Evolutionary conservation across 106 monocot species (phyloP).

Genomic region (Dendrobium nobile): DNA sequence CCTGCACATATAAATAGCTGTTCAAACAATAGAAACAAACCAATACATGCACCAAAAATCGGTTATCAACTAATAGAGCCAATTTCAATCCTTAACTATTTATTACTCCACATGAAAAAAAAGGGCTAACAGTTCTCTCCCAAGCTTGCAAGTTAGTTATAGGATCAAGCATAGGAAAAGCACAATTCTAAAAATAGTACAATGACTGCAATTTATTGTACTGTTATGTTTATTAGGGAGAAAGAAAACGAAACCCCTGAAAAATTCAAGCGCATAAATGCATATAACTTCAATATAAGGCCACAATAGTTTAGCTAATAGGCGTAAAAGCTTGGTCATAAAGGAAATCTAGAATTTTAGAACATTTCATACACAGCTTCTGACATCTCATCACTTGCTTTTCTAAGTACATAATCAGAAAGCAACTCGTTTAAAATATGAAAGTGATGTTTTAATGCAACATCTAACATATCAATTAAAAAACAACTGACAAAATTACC

Average conservation of each 20-base stretch:
- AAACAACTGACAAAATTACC: not conserved
- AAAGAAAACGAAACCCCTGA: not conserved
- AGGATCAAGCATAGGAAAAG: not conserved
- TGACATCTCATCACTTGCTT: not conserved
- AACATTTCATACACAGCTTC: not conserved
- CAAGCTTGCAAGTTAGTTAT: not conserved
- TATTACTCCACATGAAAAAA: not conserved
- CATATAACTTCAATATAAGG: not conserved
- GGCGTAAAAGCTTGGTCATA: not conserved
- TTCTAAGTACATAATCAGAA: not conserved
- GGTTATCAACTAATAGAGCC: not conserved
- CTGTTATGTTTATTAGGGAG: not conserved
- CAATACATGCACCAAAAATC: not conserved
- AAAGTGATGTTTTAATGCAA: not conserved
- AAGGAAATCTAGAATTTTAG: not conserved
- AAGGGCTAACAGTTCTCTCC: not conserved
- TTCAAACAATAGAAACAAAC: not conserved
- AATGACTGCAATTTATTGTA: not conserved
- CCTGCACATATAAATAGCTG: constrained; percentile 38
- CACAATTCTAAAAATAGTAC: not conserved
- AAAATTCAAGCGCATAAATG: not conserved
- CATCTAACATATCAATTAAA: not conserved
- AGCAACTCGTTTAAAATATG: not conserved
- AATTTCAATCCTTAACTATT: not conserved
- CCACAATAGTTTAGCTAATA: not conserved